phyloP scores from a whole-genome alignment of 306 rosid species.

The Prunus mira region DNA sequence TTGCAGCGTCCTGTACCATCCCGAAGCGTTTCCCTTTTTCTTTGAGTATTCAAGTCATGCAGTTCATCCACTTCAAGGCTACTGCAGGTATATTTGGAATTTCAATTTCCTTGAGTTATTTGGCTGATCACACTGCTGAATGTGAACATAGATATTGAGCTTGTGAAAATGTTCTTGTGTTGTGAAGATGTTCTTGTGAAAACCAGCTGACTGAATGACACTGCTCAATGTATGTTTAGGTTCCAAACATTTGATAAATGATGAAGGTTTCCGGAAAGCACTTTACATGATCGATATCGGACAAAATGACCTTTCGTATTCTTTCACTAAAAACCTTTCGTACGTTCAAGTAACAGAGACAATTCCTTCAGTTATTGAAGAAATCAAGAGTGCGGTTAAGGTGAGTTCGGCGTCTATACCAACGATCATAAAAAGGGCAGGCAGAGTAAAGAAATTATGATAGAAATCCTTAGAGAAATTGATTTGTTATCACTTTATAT shows the following conservation, averaged over 20 bases:
- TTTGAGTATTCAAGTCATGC: constrained; percentile 83
- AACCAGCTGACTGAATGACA: neutral
- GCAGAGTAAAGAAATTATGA: neutral
- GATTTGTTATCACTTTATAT: neutral
- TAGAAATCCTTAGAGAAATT: neutral
- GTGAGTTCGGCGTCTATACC: constrained; percentile 31
- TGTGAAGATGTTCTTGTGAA: neutral
- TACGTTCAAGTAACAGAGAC: constrained; percentile 49
- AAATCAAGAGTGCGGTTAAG: constrained; percentile 63
- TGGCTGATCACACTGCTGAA: too few relatives aligned
- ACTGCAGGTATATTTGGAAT: constrained; percentile 42
- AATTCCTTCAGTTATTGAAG: constrained; percentile 55
- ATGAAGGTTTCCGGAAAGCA: constrained; percentile 59
- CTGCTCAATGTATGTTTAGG: constrained; percentile 32
- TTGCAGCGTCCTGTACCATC: constrained; percentile 73
- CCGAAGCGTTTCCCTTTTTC: constrained; percentile 82
- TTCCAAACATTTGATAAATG: constrained; percentile 38
- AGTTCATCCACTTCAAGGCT: constrained; percentile 70
- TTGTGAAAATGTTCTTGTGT: neutral
- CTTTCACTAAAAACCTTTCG: constrained; percentile 60
- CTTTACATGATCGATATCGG: constrained; percentile 94
- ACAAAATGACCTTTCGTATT: constrained; percentile 82
- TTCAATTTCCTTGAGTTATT: neutral
- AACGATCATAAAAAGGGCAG: neutral
- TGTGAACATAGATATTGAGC: neutral